Base-by-base conservation (phyloP, 2,329 filamentous ascomycete genomes). In the Phymatotrichopsis omnivora region DNA sequence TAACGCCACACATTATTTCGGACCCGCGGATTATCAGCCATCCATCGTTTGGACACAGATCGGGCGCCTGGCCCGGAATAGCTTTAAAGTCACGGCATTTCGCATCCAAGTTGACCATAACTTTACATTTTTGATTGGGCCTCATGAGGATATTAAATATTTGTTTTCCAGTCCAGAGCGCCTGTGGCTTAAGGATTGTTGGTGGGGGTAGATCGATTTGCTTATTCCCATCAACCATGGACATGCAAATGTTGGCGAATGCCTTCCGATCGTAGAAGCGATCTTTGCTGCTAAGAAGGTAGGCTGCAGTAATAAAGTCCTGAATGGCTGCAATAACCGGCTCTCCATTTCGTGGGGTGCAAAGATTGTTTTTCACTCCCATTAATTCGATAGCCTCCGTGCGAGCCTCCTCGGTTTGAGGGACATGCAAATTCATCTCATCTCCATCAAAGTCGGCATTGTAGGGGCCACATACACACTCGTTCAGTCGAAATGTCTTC, bases 361-460 rank as follows among this genome's bases (percentile, higher is more conserved):
- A 82, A 47, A 98, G 66, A 62, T 98, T 98, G 69, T 96, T 79
- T 66, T 95, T 94, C 45, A 98, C 87, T 31, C 91, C 91, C 91
- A 98, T 98, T 36, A 98, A 68, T 56, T 89, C 86, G 59, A 93
- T 93, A 1, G 91, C 91, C 65, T 98, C 91, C 2, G 89, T 85
- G 46, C 91, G 76, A 8, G 91, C 89, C 65, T 98, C 91, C 67
- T 98, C 91, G 0, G 91, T 96, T 62, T 98, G 91, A 2, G 91
- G 91, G 12, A 98, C 87, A 65, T 98, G 91, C 36, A 98, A 67
- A 58, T 98, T 98, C 91, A 98, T 98, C 64, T 98, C 91, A 58
- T 98, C 91, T 49, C 91, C 91, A 59, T 98, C 91, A 57, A 98
- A 98, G 74, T 98, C 91, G 45, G 91, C 91, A 58, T 98, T 98